Percentiles rank a stretch among this genome's conserved stretches.
Evolutionary conservation across 2,329 filamentous ascomycete genomes (phyloP).

Genomic region (Ramularia collo-cygni): DNA sequence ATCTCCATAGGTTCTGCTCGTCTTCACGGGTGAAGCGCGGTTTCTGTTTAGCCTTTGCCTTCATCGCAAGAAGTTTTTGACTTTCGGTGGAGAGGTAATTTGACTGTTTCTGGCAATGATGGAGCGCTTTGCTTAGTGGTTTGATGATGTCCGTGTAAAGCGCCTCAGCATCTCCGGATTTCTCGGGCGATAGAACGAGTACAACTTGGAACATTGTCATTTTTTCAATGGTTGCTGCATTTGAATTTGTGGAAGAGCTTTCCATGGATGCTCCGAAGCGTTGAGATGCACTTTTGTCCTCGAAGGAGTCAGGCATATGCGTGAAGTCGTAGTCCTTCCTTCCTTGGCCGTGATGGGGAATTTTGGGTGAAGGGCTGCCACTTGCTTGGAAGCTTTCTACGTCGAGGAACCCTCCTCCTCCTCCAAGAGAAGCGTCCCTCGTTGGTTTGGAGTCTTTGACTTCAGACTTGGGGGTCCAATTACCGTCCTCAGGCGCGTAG

Average conservation of each 20-base stretch:
- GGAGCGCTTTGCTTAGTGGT: conserved; percentile 85
- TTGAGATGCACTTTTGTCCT: conserved; percentile 2
- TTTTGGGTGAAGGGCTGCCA: too few species aligned
- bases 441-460: conserved; percentile 6
- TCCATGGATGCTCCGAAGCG: conserved; percentile 25
- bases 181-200: conserved; percentile 77
- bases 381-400: conserved; percentile 1
- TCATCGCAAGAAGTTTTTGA: conserved; percentile 71
- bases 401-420: neutral
- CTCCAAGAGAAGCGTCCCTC: too few species aligned
- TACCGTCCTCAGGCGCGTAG: conserved; percentile 65
- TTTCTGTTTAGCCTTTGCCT: conserved; percentile 69
- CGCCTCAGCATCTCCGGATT: conserved; percentile 59
- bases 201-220: conserved; percentile 99
- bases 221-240: conserved; percentile 38
- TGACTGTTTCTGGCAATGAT: conserved; percentile 82
- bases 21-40: conserved; percentile 30
- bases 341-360: neutral
- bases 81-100: conserved; percentile 91
- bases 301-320: conserved; percentile 24
- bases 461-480: conserved; percentile 17
- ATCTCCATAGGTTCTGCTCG: conserved; percentile 14
- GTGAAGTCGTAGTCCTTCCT: conserved; percentile 18
- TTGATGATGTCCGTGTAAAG: conserved; percentile 86
- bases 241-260: conserved; percentile 27